Evolutionary conservation across 257 asterid species (phyloP), one percentile per base, ranked within the genome.

Genomic region (Jacaranda mimosifolia): DNA sequence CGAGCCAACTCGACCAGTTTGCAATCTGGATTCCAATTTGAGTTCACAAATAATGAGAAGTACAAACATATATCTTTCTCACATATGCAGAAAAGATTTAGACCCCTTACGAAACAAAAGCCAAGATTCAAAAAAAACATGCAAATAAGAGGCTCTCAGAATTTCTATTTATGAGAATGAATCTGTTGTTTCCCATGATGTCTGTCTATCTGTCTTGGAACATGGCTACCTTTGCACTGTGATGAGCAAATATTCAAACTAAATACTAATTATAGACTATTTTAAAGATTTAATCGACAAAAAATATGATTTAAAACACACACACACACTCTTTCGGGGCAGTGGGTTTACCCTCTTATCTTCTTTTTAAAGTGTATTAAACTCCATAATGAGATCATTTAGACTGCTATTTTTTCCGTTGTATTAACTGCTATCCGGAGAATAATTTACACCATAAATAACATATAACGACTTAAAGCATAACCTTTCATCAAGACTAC

Each of bases 141-240:
- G 21, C 57, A 26, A 66, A 76, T 53, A 6, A n/a, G 42, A 67
- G 60, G 67, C 15, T 53, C n/a, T 66, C 60, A 76, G 43, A 67
- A 67, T 32, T 21, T 38, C 4, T 26, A 59, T 21, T 21, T 59
- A 48, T 48, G 53, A 48, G 13, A 35, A 36, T 36, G 45, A 11
- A 32, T 21, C 18, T 12, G 46, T 62, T 58, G 8, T 40, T 11
- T 58, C 35, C 9, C n/a, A 38, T n/a, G 66, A 71, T 5, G 46
- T 42, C 9, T 48, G 53, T 11, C 53, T n/a, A 36, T 46, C 56
- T 11, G 32, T 12, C 64, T 19, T 35, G 43, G 17, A 43, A 60
- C 38, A 4, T 60, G 42, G 67, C 15, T 32, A 49, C 32, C 2
- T 19, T 59, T 11, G 9, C 18, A 63, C 10, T 42, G 51, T 60